Evolutionary conservation across 768 basidiomycete genomes (phyloP), one percentile per base, ranked within the genome.

Genomic region (Podaxis sp.): DNA sequence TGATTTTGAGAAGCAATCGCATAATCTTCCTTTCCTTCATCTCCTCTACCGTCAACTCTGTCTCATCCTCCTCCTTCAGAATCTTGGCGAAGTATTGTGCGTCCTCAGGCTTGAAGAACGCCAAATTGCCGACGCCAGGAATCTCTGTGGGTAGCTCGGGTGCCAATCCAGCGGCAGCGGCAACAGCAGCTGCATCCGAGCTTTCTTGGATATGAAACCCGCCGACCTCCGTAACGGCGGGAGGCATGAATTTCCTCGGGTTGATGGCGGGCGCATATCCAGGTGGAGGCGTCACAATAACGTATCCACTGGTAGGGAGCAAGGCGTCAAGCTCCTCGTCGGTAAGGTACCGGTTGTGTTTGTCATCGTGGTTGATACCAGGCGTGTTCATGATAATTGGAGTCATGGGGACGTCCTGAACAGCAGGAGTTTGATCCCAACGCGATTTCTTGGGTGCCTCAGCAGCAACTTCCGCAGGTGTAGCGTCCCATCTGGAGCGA

Each of bases 11-110:
- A 57, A 99, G 80, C 24, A 99, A 78, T 25, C 97, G 90, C 96
- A 98, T 98, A 69, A 98, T 98, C 76, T 98, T 99, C 71, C 96
- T 88, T 78, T 98, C 97, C 78, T 99, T 99, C 87, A 98, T 91
- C 79, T 99, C 97, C 55, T 98, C 97, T 7, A 98, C 91, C 0
- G 91, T 87, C 52, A 98, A 80, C 72, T 91, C 87, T 1, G 89
- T 91, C 76, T 98, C 97, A 68, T 98, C 94, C 74, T 96, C 96
- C 76, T 97, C 93, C 71, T 92, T 94, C 59, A 94, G 73, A 64
- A 98, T 95, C 75, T 98, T 97, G 57, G 94, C 90, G 66, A 99
- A 98, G 76, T 98, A 99, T 72, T 96, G 90, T 1, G 96, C 94
- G 67, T 99, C 97, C 76, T 99, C 97, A 0, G 93, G 84, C 75